A percentile compares a stretch with the other conserved stretches of the same genome.
Evolutionary conservation across 2,329 filamentous ascomycete species (phyloP).

Genomic region (Neopestalotiopsis clavispora): DNA sequence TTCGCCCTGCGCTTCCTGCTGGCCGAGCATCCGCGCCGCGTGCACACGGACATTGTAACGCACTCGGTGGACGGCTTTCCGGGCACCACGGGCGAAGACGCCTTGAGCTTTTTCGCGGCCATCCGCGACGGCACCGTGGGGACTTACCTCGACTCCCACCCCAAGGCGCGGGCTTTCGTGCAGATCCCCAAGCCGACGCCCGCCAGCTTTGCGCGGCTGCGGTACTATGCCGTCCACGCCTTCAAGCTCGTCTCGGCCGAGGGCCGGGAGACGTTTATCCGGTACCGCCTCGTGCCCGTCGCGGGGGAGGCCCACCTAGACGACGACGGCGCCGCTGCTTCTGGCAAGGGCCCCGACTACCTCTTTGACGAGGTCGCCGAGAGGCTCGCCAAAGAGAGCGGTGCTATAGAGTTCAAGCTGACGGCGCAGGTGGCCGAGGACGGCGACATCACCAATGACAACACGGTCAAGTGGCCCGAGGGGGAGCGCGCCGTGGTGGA

Average conservation of each 20-base stretch:
- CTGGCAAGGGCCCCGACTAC: constrained; percentile 44
- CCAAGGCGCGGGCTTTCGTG: constrained; percentile 52
- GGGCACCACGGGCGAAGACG: constrained; percentile 54
- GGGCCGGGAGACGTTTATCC: constrained; percentile 48
- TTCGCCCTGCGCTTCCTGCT: constrained; percentile 54
- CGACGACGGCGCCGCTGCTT: constrained; percentile 39
- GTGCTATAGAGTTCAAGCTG: constrained; percentile 48
- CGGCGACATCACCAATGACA: constrained; percentile 33
- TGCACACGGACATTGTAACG: constrained; percentile 61
- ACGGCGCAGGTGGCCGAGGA: constrained; percentile 48
- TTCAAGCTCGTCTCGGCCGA: constrained; percentile 47
- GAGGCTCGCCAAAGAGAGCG: constrained; percentile 31
- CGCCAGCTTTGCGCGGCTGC: constrained; percentile 51
- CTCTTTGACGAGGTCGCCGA: constrained; percentile 53
- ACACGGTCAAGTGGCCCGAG: constrained; percentile 52
- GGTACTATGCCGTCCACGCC: constrained; percentile 54
- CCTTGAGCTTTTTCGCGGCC: constrained; percentile 53
- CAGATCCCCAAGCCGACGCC: constrained; percentile 54
- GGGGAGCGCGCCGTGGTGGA: constrained; percentile 52
- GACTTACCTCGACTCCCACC: constrained; percentile 49
- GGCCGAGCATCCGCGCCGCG: constrained; percentile 38
- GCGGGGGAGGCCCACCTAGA: constrained; percentile 45
- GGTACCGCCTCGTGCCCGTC: constrained; percentile 54
- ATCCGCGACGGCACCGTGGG: constrained; percentile 42
- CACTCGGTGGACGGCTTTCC: constrained; percentile 60